phyloP scores from a whole-genome alignment of 106 monocot species.

The Allium cepa region DNA sequence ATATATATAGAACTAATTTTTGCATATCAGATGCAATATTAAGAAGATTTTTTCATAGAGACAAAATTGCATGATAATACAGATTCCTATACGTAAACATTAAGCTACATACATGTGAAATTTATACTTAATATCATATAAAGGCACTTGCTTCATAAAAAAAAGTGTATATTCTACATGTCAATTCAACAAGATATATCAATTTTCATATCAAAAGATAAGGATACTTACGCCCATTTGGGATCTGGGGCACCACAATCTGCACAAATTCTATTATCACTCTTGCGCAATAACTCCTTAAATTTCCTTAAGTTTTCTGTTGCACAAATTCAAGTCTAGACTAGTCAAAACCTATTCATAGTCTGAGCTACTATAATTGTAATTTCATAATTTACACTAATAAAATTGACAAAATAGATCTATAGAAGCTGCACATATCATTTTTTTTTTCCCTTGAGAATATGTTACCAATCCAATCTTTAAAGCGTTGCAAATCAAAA shows the following conservation, averaged over 20 bases:
- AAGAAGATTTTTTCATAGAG: no score
- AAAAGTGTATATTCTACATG: not conserved
- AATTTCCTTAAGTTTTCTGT: conserved; percentile 41
- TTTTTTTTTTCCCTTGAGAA: not conserved
- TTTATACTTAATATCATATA: no score
- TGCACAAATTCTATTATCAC: conserved; percentile 61
- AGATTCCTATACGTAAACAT: no score
- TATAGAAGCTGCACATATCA: not conserved
- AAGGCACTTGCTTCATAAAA: no score
- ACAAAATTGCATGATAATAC: no score
- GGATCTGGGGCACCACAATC: conserved; percentile 68
- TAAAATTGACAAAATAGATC: not conserved
- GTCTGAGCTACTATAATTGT: not conserved
- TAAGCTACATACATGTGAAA: no score
- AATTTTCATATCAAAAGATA: not conserved
- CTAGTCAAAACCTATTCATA: not conserved
- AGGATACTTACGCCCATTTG: conserved; percentile 65
- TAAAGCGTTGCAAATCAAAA: not conserved
- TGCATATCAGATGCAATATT: no score
- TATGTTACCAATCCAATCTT: not conserved
- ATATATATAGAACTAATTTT: no score
- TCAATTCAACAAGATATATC: no score
- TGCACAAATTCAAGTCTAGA: not conserved
- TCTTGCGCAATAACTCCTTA: conserved; percentile 51
- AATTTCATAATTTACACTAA: not conserved